Percentiles rank a stretch among this genome's conserved stretches.
Conservation (phyloP, 2,329 filamentous ascomycete genomes). For the Aaosphaeria arxii region DNA sequence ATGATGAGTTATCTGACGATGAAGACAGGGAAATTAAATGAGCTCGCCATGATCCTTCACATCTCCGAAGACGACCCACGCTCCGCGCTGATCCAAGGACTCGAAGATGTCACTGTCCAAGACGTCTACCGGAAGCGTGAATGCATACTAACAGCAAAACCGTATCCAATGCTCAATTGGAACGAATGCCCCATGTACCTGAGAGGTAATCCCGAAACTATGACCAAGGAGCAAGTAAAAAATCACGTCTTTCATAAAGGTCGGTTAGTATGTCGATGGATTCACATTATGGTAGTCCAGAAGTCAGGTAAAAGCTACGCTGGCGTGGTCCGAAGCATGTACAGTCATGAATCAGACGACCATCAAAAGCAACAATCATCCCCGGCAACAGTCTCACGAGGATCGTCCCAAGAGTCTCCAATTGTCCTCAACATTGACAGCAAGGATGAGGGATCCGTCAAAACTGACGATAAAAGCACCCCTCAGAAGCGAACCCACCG, state of each 20-base stretch:
- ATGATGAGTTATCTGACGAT: constrained; percentile 1
- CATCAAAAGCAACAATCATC: no score
- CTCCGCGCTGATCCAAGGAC: constrained; percentile 8
- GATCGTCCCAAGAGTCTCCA: background rate
- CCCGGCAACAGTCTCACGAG: background rate
- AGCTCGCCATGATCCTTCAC: constrained; percentile 15
- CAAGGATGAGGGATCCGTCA: background rate
- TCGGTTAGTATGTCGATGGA: constrained; percentile 9
- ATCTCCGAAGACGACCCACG: constrained; percentile 8
- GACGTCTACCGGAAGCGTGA: constrained; percentile 8
- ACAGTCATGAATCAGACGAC: constrained; percentile 6
- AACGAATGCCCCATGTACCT: background rate
- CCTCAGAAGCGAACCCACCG: background rate
- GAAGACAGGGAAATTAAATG: constrained; percentile 18
- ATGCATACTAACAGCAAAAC: constrained; percentile 6
- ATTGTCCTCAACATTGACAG: background rate
- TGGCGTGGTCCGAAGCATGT: constrained; percentile 10
- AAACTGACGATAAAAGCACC: background rate
- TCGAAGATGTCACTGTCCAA: constrained; percentile 7
- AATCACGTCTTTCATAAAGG: constrained; percentile 8
- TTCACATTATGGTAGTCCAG: constrained; percentile 6
- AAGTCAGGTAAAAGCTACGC: constrained; percentile 8
- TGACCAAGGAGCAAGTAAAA: constrained; percentile 1
- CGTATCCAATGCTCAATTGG: constrained; percentile 5
- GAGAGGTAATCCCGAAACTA: background rate